Base-by-base conservation (phyloP, 192 early-diverging fungal species). In the Coemansia sp. region DNA sequence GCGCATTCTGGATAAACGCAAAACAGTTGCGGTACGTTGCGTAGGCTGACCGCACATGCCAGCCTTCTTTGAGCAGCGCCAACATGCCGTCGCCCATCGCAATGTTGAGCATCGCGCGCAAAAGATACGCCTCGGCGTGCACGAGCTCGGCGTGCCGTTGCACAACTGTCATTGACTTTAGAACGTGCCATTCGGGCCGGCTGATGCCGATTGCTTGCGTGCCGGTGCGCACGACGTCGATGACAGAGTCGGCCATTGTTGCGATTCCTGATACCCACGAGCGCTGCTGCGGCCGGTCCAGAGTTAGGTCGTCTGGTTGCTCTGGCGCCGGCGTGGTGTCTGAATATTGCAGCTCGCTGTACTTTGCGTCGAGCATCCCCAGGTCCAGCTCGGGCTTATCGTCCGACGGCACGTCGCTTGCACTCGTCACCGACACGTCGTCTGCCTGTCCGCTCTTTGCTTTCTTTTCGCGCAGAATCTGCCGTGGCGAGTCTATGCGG, bases 21-120 rank as follows among this genome's bases (percentile, higher is more conserved):
- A 78, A 86, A 74, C 63, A 88, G 64, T 65, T 69, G 63, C 83
- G 78, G 72, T 90, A 91, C 23, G 84, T 86, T 10, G 78, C 78
- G 62, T 93, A 94, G 11, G 85, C 77, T 12, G 77, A 71, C 1
- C 89, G 88, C 19, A 94, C 87, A 48, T 88, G 85, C 69, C 94
- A 80, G 27, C 91, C 89, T 63, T 96, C 92, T 56, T 85, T 82
- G 10, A 96, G 62, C 47, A 93, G 86, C 13, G 86, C 84, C 50
- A 93, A 78, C 27, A 91, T 62, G 62, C 90, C 92, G 39, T 89
- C 82, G 62, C 94, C 90, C 51, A 84, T 83, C 29, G 91, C 69
- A 27, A 94, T 85, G 54, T 85, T 87, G 22, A 96, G 81, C 29
- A 91, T 65, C 8, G 92, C 86, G 23, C 89, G 87, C 58, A 94